Evolutionary conservation across 805 yeast species (phyloP).

Genomic region (Saccharomycopsis capsularis): DNA sequence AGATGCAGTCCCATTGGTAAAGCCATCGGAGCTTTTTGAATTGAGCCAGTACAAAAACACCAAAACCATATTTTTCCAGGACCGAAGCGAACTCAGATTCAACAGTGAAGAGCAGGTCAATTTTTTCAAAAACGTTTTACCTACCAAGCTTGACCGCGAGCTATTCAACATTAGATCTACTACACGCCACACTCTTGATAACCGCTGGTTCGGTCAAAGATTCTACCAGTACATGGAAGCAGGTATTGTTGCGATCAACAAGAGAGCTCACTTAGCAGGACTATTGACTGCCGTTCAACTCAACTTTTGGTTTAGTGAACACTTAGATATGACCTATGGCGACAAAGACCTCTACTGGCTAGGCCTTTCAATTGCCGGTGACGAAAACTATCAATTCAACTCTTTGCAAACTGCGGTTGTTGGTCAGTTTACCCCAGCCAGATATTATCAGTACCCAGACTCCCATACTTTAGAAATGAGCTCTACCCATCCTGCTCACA

Average conservation of each 20-base stretch:
- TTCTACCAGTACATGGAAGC: conserved; percentile 41
- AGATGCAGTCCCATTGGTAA: conserved; percentile 40
- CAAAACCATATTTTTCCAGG: conserved; percentile 42
- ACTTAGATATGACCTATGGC: conserved; percentile 51
- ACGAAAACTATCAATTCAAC: conserved; percentile 47
- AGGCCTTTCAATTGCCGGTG: conserved; percentile 51
- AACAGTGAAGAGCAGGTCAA: conserved; percentile 37
- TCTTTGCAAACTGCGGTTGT: conserved; percentile 48
- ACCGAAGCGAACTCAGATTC: conserved; percentile 41
- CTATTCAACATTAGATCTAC: conserved; percentile 33
- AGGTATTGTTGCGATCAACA: conserved; percentile 37
- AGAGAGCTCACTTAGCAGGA: conserved; percentile 40
- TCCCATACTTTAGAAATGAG: conserved; percentile 38
- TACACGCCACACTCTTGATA: conserved; percentile 31
- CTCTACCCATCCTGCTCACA: conserved; percentile 56
- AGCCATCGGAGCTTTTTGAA: conserved; percentile 33
- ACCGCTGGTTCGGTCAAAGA: conserved; percentile 37
- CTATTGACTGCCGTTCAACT: conserved; percentile 36
- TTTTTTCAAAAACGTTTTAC: conserved; percentile 40
- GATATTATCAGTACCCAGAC: conserved; percentile 20
- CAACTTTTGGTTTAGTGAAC: conserved; percentile 36
- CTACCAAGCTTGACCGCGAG: conserved; percentile 35
- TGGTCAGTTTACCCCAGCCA: conserved; percentile 34
- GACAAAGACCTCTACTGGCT: conserved; percentile 72
- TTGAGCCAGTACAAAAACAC: conserved; percentile 30